Percentiles rank a stretch among this genome's conserved stretches.
Evolutionary conservation across 768 basidiomycete species (phyloP).

Genomic region (Phlegmacium glaucopus): DNA sequence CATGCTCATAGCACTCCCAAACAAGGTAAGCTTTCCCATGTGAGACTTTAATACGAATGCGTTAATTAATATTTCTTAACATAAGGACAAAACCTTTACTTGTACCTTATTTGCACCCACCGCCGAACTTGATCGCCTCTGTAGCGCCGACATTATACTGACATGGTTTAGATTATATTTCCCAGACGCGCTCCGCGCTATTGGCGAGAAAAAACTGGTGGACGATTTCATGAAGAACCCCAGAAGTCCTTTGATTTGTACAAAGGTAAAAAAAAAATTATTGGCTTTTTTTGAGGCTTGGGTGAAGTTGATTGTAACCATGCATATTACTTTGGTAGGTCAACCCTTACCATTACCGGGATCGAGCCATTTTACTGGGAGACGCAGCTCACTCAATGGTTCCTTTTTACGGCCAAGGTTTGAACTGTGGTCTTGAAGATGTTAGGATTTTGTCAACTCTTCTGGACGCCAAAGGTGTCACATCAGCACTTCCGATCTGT

Average conservation of each 20-base stretch:
- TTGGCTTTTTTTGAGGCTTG: constrained; percentile 8
- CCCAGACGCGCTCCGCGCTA: constrained; percentile 81
- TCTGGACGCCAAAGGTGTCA: constrained; percentile 68
- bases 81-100: constrained; percentile 94
- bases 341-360: constrained; percentile 87
- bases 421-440: constrained; percentile 98
- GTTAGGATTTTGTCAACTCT: constrained; percentile 83
- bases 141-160: constrained; percentile 51
- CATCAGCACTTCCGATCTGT: constrained; percentile 36
- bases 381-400: constrained; percentile 99
- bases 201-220: constrained; percentile 77
- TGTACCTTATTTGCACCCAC: constrained; percentile 94
- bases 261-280: constrained; percentile 63
- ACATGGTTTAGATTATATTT: constrained; percentile 83
- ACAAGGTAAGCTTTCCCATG: constrained; percentile 63
- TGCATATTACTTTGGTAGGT: constrained; percentile 43
- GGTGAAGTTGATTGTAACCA: constrained; percentile 21
- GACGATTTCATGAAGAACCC: constrained; percentile 83
- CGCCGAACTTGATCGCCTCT: constrained; percentile 66
- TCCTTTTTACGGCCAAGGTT: constrained; percentile 96
- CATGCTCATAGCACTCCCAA: constrained; percentile 98
- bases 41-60: constrained; percentile 16
- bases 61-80: constrained; percentile 28
- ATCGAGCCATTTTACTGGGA: constrained; percentile 83
- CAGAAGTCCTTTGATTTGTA: constrained; percentile 84